Evolutionary conservation across 805 yeast species (phyloP), one percentile per base, ranked within the genome.

Genomic region (Kodamaea hsintzibuensis): DNA sequence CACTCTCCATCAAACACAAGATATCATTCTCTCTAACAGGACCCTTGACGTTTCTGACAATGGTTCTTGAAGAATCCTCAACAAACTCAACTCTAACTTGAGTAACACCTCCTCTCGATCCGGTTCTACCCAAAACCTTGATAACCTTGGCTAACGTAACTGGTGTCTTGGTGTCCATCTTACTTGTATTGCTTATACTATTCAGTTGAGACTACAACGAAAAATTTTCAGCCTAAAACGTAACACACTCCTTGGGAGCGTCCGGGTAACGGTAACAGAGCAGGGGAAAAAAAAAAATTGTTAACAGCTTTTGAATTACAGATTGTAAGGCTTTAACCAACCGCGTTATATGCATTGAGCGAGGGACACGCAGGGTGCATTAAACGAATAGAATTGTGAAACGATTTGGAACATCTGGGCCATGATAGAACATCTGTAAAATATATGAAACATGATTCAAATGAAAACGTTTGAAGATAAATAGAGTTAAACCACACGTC

Each of bases 41-140:
- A 75, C 97, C 96, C 69, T 90, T 90, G 80, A 90, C 96, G 87
- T 90, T 90, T 86, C 97, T 89, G 84, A 90, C 96, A 71, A 90
- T 90, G 74, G 95, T 88, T 85, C 96, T 89, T 80, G 95, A 83
- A 73, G 92, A 82, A 79, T 91, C 96, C 74, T 91, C 96, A 77
- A 90, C 82, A 86, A 90, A 91, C 81, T 81, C 97, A 91, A 91
- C 81, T 81, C 97, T 90, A 81, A 91, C 97, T 82, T 91, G 97
- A 82, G 96, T 91, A 80, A 90, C 97, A 85, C 97, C 97, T 88
- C 98, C 98, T 84, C 98, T 92, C 78, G 99, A 93, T 79, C 99
- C 98, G 88, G 98, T 95, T 84, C 99, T 93, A 80, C 98, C 98
- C 81, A 93, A 86, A 79, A 93, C 98, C 85, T 95, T 93, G 82